Evolutionary conservation across 371 early-diverging fungal genomes (phyloP).

Genomic region (Mucor ambiguus): DNA sequence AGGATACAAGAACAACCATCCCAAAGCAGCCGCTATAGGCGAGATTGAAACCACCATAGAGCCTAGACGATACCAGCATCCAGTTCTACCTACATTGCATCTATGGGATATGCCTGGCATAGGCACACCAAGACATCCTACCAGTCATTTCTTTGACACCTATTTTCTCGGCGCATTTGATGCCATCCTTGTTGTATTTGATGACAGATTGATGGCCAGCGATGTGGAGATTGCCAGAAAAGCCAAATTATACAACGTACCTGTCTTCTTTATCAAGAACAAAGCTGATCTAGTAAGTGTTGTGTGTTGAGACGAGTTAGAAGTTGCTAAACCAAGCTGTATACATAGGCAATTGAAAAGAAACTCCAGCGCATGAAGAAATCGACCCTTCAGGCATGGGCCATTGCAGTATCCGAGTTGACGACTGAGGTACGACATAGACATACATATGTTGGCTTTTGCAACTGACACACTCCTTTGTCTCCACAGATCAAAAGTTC

Average conservation of each 20-base stretch:
- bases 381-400: constrained; percentile 14
- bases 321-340: not conserved
- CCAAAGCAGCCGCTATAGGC: constrained; percentile 28
- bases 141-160: constrained; percentile 26
- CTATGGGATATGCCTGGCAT: constrained; percentile 42
- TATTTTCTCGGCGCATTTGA: constrained; percentile 37
- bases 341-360: constrained; percentile 10
- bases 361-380: constrained; percentile 11
- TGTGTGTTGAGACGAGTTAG: no score
- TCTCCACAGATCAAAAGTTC: constrained; percentile 19
- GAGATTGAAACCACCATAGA: constrained; percentile 27
- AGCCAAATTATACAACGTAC: constrained; percentile 22
- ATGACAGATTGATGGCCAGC: constrained; percentile 36
- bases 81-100: constrained; percentile 21
- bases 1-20: constrained; percentile 27
- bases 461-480: not conserved
- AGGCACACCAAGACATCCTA: constrained; percentile 20
- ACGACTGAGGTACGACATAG: constrained; percentile 23
- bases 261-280: constrained; percentile 33
- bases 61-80: constrained; percentile 29
- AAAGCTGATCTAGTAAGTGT: constrained; percentile 31
- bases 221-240: constrained; percentile 33
- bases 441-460: not conserved
- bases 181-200: constrained; percentile 35
- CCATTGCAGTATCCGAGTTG: constrained; percentile 23